phyloP scores from a whole-genome alignment of 257 asterid species.

The Asclepias syriaca region DNA sequence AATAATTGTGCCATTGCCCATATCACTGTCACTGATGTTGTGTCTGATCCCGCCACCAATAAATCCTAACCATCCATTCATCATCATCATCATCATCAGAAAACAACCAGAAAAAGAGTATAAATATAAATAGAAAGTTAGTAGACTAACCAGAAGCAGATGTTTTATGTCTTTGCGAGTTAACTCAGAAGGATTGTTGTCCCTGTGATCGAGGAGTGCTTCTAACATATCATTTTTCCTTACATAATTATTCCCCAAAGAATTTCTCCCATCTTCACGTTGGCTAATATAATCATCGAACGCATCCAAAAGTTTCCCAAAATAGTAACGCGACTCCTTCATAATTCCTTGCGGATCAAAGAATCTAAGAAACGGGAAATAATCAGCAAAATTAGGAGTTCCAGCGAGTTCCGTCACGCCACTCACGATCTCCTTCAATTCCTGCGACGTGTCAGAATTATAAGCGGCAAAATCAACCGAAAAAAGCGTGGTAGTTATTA shows the following conservation, averaged over 20 bases:
- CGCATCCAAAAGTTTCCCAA: constrained; percentile 5
- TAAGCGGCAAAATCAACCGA: constrained; percentile 16
- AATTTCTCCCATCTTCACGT: background rate
- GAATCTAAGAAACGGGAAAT: background rate
- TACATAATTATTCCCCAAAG: background rate
- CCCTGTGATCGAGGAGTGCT: background rate
- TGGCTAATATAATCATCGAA: constrained; percentile 2
- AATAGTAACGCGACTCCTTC: background rate
- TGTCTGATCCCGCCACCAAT: constrained; percentile 13
- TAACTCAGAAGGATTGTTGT: constrained; percentile 2
- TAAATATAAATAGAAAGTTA: too few species aligned
- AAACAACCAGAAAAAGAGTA: too few species aligned
- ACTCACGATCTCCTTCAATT: background rate
- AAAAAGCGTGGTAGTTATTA: background rate
- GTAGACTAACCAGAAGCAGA: constrained; percentile 7
- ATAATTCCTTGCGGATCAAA: constrained; percentile 14
- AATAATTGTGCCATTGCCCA: constrained; percentile 22
- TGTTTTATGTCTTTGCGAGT: constrained; percentile 6
- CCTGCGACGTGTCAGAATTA: constrained; percentile 13
- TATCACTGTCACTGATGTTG: constrained; percentile 11
- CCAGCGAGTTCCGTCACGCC: background rate
- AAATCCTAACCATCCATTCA: background rate
- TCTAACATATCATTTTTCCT: constrained; percentile 14
- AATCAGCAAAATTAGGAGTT: constrained; percentile 11
- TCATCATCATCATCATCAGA: too few species aligned